Conservation (phyloP, 1,139 yeast genomes). For the Magnusiomyces suaveolens region DNA sequence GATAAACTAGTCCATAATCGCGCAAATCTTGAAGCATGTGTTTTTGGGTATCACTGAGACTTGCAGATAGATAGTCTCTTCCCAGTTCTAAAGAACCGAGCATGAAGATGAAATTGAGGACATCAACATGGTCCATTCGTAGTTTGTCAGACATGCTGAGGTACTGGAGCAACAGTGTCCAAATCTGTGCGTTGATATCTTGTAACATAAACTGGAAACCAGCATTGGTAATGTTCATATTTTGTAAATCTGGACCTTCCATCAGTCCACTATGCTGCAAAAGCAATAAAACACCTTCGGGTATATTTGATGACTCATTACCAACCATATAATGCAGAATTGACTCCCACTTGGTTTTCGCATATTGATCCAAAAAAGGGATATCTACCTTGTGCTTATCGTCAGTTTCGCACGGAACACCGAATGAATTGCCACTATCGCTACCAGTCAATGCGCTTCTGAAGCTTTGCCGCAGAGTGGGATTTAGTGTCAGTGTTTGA, state of each 20-base stretch:
- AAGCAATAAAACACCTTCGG: constrained; percentile 37
- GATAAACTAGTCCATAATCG: constrained; percentile 88
- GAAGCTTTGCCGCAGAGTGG: constrained; percentile 65
- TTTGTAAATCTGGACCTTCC: constrained; percentile 45
- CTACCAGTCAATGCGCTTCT: constrained; percentile 79
- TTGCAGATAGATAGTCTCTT: constrained; percentile 64
- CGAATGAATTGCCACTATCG: constrained; percentile 44
- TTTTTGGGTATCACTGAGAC: constrained; percentile 69
- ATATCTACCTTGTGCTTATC: constrained; percentile 49
- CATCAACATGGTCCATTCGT: constrained; percentile 94
- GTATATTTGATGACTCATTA: constrained; percentile 45
- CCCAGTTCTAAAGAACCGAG: constrained; percentile 89
- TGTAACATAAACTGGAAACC: constrained; percentile 92
- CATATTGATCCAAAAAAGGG: constrained; percentile 65
- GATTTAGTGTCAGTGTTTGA: constrained; percentile 50
- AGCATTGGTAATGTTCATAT: constrained; percentile 67
- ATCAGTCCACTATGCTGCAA: constrained; percentile 66
- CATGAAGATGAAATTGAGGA: constrained; percentile 83
- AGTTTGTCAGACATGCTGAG: constrained; percentile 72
- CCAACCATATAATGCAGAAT: constrained; percentile 97
- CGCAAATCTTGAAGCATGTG: constrained; percentile 81
- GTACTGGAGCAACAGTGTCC: constrained; percentile 86
- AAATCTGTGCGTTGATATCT: constrained; percentile 87
- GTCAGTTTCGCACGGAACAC: constrained; percentile 43
- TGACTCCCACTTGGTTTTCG: constrained; percentile 85